phyloP scores from a whole-genome alignment of 352 stramenopile genomes.

The Albugo laibachii region DNA sequence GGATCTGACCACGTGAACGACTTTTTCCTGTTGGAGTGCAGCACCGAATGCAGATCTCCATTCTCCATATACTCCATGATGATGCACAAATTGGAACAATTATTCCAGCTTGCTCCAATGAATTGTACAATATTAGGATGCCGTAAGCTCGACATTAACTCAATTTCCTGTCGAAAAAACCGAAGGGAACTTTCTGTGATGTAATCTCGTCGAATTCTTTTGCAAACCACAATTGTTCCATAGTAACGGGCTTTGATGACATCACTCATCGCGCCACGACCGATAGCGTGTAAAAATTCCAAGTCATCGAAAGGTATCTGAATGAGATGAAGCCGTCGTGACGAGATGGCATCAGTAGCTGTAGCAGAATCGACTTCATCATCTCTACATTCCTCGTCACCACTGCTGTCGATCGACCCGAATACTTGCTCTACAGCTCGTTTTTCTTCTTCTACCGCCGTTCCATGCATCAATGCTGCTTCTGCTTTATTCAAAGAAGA shows the following conservation, averaged over 20 bases:
- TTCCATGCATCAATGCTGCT: slow-evolving; percentile 59
- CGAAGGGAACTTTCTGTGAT: slow-evolving; percentile 48
- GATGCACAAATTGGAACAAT: slow-evolving; percentile 75
- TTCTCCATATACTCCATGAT: slow-evolving; percentile 83
- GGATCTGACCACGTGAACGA: slow-evolving; percentile 73
- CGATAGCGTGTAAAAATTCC: slow-evolving; percentile 61
- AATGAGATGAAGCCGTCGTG: slow-evolving; percentile 55
- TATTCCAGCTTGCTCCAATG: slow-evolving; percentile 77
- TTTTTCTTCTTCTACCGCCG: slow-evolving; percentile 37
- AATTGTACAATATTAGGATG: slow-evolving; percentile 82
- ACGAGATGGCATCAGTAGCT: slow-evolving; percentile 26
- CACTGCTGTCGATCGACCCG: neutral
- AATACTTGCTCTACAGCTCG: slow-evolving; percentile 43
- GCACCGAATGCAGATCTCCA: slow-evolving; percentile 70
- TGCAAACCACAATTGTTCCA: slow-evolving; percentile 74
- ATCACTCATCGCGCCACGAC: slow-evolving; percentile 59
- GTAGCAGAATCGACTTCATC: neutral
- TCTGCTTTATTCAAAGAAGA: slow-evolving; percentile 63
- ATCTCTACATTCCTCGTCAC: neutral
- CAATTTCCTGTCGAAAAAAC: slow-evolving; percentile 71
- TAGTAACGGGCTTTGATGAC: slow-evolving; percentile 81
- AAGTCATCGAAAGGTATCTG: slow-evolving; percentile 73
- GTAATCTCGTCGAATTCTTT: slow-evolving; percentile 69
- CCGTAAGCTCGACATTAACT: slow-evolving; percentile 67
- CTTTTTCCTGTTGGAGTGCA: slow-evolving; percentile 59